phyloP scores from a whole-genome alignment of 2,329 filamentous ascomycete species.

The Trichoderma oligosporum region DNA sequence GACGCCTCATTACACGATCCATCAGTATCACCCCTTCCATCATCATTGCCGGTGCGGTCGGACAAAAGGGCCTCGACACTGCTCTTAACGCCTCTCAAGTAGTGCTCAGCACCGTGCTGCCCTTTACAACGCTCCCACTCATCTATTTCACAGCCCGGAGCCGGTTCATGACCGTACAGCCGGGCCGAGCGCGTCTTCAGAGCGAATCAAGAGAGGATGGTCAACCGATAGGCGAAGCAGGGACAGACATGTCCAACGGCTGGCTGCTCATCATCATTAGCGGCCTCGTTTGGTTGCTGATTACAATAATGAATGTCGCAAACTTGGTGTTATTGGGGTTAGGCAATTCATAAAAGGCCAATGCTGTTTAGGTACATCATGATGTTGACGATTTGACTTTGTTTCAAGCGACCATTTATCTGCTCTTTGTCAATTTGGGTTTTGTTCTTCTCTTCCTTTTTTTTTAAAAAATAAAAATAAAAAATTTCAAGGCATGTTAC shows the following conservation, averaged over 20 bases:
- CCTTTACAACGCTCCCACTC: constrained; percentile 77
- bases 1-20: constrained; percentile 70
- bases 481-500: neutral
- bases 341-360: constrained; percentile 21
- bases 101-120: constrained; percentile 71
- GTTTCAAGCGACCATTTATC: no score
- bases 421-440: neutral
- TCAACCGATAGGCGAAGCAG: neutral
- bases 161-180: constrained; percentile 71
- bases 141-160: constrained; percentile 80
- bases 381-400: neutral
- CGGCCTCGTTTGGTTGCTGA: constrained; percentile 65
- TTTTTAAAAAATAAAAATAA: no score
- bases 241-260: constrained; percentile 66
- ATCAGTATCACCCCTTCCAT: constrained; percentile 81
- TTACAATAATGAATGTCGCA: constrained; percentile 75
- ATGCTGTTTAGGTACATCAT: no score
- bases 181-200: constrained; percentile 39
- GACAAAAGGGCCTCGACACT: constrained; percentile 63
- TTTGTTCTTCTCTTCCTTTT: neutral
- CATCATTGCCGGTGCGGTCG: constrained; percentile 76
- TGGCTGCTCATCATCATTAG: constrained; percentile 58
- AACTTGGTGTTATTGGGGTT: constrained; percentile 62
- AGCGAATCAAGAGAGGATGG: constrained; percentile 25
- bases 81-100: constrained; percentile 77